Percentiles rank a stretch among this genome's conserved stretches.
Conservation (phyloP, 495 filamentous ascomycete genomes). For the Hypoxylon perforatum region DNA sequence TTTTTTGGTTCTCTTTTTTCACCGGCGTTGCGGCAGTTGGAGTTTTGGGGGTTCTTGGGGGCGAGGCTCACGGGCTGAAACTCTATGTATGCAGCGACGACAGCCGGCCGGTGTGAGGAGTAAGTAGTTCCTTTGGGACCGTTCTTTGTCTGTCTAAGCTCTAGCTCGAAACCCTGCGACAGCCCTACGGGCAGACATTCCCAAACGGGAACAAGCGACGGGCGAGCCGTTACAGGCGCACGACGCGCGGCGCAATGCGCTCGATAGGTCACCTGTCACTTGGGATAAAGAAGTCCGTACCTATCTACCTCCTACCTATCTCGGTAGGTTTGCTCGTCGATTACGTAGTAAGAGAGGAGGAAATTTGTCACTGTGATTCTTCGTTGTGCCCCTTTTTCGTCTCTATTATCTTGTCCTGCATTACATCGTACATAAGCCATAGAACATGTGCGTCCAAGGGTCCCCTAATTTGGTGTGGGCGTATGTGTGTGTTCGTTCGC, state of each 20-base stretch:
- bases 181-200: conserved; percentile 39
- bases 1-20: not conserved
- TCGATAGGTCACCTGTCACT: conserved; percentile 37
- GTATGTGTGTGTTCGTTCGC: no score
- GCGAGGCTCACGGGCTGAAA: conserved; percentile 7
- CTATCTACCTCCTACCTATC: conserved; percentile 42
- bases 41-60: conserved; percentile 14
- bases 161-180: no score
- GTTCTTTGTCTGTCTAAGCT: no score
- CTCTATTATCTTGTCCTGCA: no score
- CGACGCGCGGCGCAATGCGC: conserved; percentile 36
- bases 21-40: conserved; percentile 31
- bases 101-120: conserved; percentile 26
- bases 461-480: no score
- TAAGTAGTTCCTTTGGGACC: conserved; percentile 12
- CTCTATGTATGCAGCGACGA: not conserved
- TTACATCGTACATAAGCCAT: no score
- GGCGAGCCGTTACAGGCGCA: conserved; percentile 25
- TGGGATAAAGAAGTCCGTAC: conserved; percentile 10
- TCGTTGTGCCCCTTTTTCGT: not conserved
- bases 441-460: no score
- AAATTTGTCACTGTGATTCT: conserved; percentile 15
- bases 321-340: conserved; percentile 35
- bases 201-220: conserved; percentile 31
- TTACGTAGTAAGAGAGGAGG: conserved; percentile 35